phyloP scores from a whole-genome alignment of 148 eudicot species.

The Cornus florida region DNA sequence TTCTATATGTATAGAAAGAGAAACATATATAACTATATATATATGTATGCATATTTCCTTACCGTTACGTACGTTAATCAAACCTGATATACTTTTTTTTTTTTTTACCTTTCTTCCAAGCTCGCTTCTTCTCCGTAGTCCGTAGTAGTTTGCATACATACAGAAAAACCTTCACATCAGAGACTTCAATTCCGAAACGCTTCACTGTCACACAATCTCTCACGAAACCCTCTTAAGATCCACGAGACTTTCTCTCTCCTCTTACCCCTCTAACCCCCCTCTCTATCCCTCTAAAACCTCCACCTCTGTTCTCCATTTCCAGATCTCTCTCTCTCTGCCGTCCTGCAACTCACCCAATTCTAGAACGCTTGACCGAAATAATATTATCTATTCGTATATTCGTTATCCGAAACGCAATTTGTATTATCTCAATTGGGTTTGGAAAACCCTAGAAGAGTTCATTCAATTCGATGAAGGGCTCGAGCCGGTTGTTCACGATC shows the following conservation, averaged over 20 bases:
- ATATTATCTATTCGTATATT: background rate
- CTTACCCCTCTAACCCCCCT: background rate
- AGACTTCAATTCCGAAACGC: background rate
- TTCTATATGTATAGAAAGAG: background rate
- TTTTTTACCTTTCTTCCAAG: background rate
- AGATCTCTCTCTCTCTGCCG: background rate
- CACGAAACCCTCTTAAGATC: background rate
- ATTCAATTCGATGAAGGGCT: constrained; percentile 31
- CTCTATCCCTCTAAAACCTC: background rate
- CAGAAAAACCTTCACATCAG: background rate
- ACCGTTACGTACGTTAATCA: constrained; percentile 7
- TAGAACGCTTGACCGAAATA: background rate
- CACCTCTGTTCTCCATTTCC: background rate
- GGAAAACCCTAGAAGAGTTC: background rate
- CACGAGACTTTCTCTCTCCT: background rate
- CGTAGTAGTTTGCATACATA: background rate
- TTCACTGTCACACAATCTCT: background rate
- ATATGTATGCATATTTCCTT: background rate
- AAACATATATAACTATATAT: no score
- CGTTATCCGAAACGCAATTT: background rate
- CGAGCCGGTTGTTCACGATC: constrained; percentile 56
- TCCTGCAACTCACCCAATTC: background rate
- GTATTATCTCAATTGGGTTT: background rate
- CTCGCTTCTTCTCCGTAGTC: background rate
- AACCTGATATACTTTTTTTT: background rate